phyloP scores from a whole-genome alignment of 2,329 filamentous ascomycete genomes.

The Exserohilum rostratum region DNA sequence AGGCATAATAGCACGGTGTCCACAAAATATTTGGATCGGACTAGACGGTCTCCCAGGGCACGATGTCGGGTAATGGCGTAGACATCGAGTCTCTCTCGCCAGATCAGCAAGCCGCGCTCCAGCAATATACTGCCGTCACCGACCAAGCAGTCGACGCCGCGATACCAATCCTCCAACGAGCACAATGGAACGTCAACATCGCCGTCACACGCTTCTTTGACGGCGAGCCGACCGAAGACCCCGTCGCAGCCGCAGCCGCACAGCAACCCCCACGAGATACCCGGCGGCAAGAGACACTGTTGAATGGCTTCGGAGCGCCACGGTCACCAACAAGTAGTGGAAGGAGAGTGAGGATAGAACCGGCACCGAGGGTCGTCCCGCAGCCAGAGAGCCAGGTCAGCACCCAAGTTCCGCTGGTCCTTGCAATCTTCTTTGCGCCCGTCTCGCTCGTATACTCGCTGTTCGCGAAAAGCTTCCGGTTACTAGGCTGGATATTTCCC shows the following conservation, averaged over 20 bases:
- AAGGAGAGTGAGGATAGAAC: constrained; percentile 58
- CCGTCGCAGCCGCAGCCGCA: constrained; percentile 73
- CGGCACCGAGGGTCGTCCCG: constrained; percentile 85
- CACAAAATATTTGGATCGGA: neutral
- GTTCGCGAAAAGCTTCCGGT: constrained; percentile 70
- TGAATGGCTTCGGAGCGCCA: constrained; percentile 54
- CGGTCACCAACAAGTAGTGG: constrained; percentile 41
- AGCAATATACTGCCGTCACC: constrained; percentile 88
- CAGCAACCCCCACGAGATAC: constrained; percentile 65
- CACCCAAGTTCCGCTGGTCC: constrained; percentile 74
- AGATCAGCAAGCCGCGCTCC: constrained; percentile 80
- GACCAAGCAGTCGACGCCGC: constrained; percentile 79
- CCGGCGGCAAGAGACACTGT: constrained; percentile 74
- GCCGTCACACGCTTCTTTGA: constrained; percentile 98
- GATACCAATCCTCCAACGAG: constrained; percentile 77
- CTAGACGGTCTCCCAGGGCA: neutral
- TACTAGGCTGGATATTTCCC: constrained; percentile 78
- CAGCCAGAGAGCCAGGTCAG: constrained; percentile 69
- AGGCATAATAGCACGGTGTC: neutral
- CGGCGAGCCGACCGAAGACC: constrained; percentile 80
- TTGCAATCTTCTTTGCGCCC: constrained; percentile 80
- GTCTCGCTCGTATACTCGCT: constrained; percentile 79
- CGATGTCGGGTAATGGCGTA: constrained; percentile 50
- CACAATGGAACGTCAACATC: constrained; percentile 97
- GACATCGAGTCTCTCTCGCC: constrained; percentile 74